These are phyloP conservation scores for Mallotus repandus DNA, from an alignment of 441 rosid species.

Conservation along the genomic window DNA sequence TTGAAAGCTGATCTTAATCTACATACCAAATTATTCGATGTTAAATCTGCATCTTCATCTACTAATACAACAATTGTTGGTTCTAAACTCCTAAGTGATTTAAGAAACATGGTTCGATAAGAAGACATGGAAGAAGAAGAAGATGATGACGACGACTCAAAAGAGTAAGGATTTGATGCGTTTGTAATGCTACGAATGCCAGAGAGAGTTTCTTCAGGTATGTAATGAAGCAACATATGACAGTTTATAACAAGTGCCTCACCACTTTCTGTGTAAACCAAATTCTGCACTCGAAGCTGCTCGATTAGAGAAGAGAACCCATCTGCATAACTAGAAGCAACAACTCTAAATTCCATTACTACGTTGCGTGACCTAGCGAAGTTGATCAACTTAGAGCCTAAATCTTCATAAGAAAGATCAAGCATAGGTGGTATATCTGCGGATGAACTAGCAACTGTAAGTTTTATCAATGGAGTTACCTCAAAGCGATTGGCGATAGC, in stretches of 20 bases:
- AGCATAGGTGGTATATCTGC: constrained; percentile 57
- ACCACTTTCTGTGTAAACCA: constrained; percentile 35
- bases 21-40: constrained; percentile 50
- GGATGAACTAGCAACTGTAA: constrained; percentile 52
- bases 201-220: constrained; percentile 60
- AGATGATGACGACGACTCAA: constrained; percentile 26
- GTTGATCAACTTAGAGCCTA: constrained; percentile 61
- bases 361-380: constrained; percentile 73
- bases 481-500: constrained; percentile 55
- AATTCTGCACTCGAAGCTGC: constrained; percentile 55
- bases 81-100: constrained; percentile 54
- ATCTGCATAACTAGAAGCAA: constrained; percentile 55
- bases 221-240: constrained; percentile 79
- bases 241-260: constrained; percentile 83
- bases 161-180: constrained; percentile 23
- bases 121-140: constrained; percentile 23
- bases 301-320: constrained; percentile 67
- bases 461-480: constrained; percentile 58
- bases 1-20: constrained; percentile 70
- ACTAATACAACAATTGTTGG: constrained; percentile 64
- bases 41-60: constrained; percentile 82
- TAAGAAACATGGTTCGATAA: constrained; percentile 50
- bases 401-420: constrained; percentile 56
- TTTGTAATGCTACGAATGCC: constrained; percentile 11
- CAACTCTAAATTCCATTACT: constrained; percentile 49